phyloP scores from a whole-genome alignment of 352 stramenopile species.

The Pythium rhizo-oryzae region DNA sequence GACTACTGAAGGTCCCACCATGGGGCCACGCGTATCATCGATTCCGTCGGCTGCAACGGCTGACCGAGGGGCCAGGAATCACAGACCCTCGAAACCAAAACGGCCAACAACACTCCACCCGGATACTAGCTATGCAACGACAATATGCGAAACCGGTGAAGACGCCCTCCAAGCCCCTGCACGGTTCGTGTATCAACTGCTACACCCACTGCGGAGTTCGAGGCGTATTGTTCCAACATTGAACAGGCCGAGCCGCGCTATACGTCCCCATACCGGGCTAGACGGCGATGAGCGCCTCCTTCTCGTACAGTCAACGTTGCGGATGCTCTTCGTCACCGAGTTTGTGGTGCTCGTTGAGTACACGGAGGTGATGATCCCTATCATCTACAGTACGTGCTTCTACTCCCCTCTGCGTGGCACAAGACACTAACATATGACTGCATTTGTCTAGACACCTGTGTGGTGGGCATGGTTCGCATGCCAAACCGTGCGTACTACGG shows the following conservation, averaged over 20 bases:
- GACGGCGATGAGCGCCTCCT: neutral
- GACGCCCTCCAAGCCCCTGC: neutral
- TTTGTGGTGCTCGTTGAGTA: conserved; percentile 5
- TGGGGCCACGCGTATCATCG: neutral
- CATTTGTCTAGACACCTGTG: neutral
- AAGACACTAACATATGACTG: neutral
- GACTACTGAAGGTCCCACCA: too few species aligned
- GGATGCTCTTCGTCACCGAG: conserved; percentile 7
- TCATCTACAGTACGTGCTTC: conserved; percentile 3
- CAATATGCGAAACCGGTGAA: neutral
- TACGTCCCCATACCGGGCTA: neutral
- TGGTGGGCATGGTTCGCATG: conserved; percentile 12
- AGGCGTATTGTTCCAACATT: neutral
- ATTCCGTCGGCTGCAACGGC: neutral
- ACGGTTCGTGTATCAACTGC: neutral
- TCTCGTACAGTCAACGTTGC: neutral
- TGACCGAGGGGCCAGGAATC: neutral
- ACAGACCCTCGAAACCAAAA: neutral
- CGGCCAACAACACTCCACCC: too few species aligned
- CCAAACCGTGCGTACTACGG: conserved; percentile 15
- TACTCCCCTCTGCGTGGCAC: too few species aligned
- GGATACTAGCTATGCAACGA: neutral
- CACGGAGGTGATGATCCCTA: neutral
- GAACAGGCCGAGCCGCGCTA: neutral
- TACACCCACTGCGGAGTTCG: neutral